phyloP scores from a whole-genome alignment of 2,329 filamentous ascomycete species.

The Myriosclerotinia scirpicola region DNA sequence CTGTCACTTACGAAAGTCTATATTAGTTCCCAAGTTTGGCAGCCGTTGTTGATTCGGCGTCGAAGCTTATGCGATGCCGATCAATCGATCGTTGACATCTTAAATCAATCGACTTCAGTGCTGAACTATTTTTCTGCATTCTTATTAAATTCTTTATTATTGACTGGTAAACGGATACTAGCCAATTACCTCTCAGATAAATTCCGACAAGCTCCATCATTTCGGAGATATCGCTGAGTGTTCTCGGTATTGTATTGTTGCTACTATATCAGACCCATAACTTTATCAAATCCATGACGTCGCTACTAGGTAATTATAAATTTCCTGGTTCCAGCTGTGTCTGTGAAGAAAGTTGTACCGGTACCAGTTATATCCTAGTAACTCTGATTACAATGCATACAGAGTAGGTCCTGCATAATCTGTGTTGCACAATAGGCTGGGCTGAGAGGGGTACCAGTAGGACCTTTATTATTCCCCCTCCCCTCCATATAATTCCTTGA shows the following conservation, averaged over 20 bases:
- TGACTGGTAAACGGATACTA: background rate
- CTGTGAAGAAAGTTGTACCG: background rate
- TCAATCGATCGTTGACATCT: background rate
- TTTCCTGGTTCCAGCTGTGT: background rate
- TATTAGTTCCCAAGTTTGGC: background rate
- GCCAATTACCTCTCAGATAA: background rate
- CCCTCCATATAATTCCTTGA: background rate
- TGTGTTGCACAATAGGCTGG: background rate
- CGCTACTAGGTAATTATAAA: background rate
- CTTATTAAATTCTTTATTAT: background rate
- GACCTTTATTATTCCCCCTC: background rate
- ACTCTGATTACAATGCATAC: conserved; percentile 16
- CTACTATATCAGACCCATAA: background rate
- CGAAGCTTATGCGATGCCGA: background rate
- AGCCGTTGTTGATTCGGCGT: background rate
- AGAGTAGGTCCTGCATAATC: background rate
- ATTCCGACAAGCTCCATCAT: conserved; percentile 1
- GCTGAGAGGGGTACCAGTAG: background rate
- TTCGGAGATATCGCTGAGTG: conserved; percentile 7
- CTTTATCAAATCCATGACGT: conserved; percentile 1
- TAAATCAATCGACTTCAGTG: background rate
- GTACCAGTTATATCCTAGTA: background rate
- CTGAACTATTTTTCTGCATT: background rate
- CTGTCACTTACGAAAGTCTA: background rate
- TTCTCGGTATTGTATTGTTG: background rate